phyloP scores from a whole-genome alignment of 805 yeast species.

The Candida saitoana region DNA sequence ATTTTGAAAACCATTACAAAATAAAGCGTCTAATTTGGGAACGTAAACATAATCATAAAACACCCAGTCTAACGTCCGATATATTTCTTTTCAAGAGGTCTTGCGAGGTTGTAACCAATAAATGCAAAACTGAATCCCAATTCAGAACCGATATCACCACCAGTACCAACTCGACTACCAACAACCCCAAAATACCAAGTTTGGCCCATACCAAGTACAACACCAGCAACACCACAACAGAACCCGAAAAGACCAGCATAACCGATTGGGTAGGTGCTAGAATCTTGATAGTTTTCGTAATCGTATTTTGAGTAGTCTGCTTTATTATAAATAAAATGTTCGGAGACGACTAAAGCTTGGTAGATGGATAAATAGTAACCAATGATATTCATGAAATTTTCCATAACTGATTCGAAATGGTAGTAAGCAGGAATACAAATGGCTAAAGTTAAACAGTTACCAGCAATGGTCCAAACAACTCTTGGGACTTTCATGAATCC shows the following conservation, averaged over 20 bases:
- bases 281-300: slow-evolving; percentile 56
- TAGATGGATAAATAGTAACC: slow-evolving; percentile 89
- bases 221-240: slow-evolving; percentile 82
- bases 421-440: slow-evolving; percentile 87
- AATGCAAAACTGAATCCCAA: slow-evolving; percentile 65
- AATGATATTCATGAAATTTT: slow-evolving; percentile 85
- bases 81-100: slow-evolving; percentile 68
- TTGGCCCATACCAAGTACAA: slow-evolving; percentile 83
- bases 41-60: too few species aligned
- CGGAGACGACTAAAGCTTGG: slow-evolving; percentile 68
- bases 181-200: slow-evolving; percentile 77
- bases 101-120: slow-evolving; percentile 50
- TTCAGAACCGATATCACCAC: slow-evolving; percentile 89
- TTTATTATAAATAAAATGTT: slow-evolving; percentile 75
- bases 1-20: not conserved
- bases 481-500: slow-evolving; percentile 74
- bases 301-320: slow-evolving; percentile 60
- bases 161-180: slow-evolving; percentile 59
- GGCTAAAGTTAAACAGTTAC: slow-evolving; percentile 74
- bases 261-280: slow-evolving; percentile 65
- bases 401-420: slow-evolving; percentile 67
- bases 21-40: too few species aligned
- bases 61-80: slow-evolving; percentile 1
- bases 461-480: slow-evolving; percentile 73
- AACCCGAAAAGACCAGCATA: slow-evolving; percentile 73